Evolutionary conservation across 148 eudicot species (phyloP).

Genomic region (Talinum fruticosum): DNA sequence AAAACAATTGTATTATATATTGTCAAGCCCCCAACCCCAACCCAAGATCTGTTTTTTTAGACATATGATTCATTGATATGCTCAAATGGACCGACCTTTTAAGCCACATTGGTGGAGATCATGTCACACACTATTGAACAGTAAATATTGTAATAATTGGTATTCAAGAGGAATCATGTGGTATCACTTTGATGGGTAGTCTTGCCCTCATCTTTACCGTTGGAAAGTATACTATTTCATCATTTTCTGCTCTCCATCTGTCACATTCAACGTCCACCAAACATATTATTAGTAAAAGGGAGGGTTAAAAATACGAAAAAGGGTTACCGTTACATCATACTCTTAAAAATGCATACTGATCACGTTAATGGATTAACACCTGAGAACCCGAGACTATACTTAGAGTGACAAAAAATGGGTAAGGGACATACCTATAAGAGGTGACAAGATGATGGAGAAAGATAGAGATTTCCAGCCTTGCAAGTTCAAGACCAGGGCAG

Average conservation of each 20-base stretch:
- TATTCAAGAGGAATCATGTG: slow-evolving; percentile 17
- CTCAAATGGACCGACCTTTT: not conserved
- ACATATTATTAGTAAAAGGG: not conserved
- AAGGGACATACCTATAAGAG: slow-evolving; percentile 51
- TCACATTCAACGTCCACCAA: slow-evolving; percentile 7
- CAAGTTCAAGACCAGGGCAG: slow-evolving; percentile 84
- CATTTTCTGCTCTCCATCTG: slow-evolving; percentile 82
- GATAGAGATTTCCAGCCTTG: slow-evolving; percentile 84
- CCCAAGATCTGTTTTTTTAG: no score
- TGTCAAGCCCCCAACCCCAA: not conserved
- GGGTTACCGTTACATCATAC: not conserved
- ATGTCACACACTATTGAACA: not conserved
- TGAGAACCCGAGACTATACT: no score
- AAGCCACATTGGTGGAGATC: slow-evolving; percentile 8
- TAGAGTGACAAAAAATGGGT: no score
- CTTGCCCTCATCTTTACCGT: slow-evolving; percentile 80
- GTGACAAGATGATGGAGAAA: slow-evolving; percentile 90
- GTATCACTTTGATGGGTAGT: slow-evolving; percentile 61
- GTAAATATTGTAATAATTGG: slow-evolving; percentile 1
- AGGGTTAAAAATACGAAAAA: not conserved
- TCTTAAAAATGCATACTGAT: not conserved
- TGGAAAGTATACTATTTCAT: slow-evolving; percentile 80
- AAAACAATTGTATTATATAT: not conserved
- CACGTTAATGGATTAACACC: no score
- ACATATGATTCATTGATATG: not conserved